Evolutionary conservation across 2,329 filamentous ascomycete genomes (phyloP), one percentile per base, ranked within the genome.

Genomic region (Talaromyces sp.): DNA sequence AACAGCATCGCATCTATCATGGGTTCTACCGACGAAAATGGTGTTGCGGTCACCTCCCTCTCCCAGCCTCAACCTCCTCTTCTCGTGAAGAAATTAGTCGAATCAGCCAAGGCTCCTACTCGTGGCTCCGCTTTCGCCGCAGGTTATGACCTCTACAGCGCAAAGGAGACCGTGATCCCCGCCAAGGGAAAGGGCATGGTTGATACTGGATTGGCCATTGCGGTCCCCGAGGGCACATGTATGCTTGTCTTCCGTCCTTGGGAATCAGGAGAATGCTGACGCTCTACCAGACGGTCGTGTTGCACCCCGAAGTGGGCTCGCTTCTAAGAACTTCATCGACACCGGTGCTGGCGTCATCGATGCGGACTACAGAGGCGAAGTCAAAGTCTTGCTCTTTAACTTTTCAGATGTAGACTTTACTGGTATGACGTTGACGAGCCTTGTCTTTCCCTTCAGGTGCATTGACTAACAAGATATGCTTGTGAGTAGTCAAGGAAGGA

Each of bases 341-440:
- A 95, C 91, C 0, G 92, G 96, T 66, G 95, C 95, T 0, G 95
- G 95, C 61, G 95, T 99, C 67, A 98, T 99, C 70, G 95, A 99
- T 77, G 93, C 93, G 37, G 95, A 99, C 78, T 99, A 99, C 81
- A 86, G 95, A 39, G 95, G 95, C 21, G 90, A 90, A 69, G 89
- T 99, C 71, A 96, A 96, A 82, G 90, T 99, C 28, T 83, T 99
- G 68, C 85, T 99, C 59, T 98, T 98, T 78, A 99, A 99, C 80
- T 88, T 96, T 76, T 84, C 84, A 58, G 92, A 96, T 58, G 79
- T 80, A 44, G 92, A 96, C 75, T 98, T 96, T 73, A 82, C 80
- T 50, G 66, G 74, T 76, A 69, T 35, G 58, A 23, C 21, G 23
- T 9, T 28, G 4, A 12, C 16, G 23, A 25, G 11, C 23, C 16